Base-by-base conservation (phyloP, 768 basidiomycete genomes). In the Pleurotus pulmonarius region DNA sequence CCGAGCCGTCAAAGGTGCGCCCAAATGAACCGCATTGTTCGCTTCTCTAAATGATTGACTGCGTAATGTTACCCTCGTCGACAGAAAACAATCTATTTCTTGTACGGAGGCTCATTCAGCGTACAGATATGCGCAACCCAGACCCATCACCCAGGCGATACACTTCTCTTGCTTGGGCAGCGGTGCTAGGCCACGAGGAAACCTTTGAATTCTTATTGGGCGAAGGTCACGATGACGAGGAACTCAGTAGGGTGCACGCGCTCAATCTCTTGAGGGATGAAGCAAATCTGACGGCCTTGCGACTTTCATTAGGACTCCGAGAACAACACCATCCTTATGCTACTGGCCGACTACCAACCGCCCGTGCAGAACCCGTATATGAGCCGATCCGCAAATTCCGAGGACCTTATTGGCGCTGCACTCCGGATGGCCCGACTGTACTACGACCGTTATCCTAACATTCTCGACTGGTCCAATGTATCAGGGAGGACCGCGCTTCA, bases 11-110 rank as follows among this genome's bases (percentile, higher is more conserved):
- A 88, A 89, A 77, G 90, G 90, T 85, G 53, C 29, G 68, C 60
- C 26, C 46, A 12, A 45, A 48, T 25, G 12, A 37, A 25, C 29
- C 45, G 22, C 40, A 26, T 25, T 60, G 22, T 37, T 13, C 20
- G 5, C 18, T 49, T 43, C n/a, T 26, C 9, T 24, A 9, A 7
- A 25, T 22, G 37, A 39, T 26, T 15, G 13, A 44, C 45, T 26
- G 59, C 22, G 60, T 63, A 45, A 60, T 59, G 64, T 25, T 62
- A 65, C 43, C 51, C 48, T 37, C 55, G 38, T 55, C 56, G 56
- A 38, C 67, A 98, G 95, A 96, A 75, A 95, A 96, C 74, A 96
- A 96, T 73, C 83, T 97, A 61, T 88, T 94, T 63, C 85, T 96
- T 59, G 92, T 97, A 65, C 90, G 86, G 73, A 83, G 95, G 37